Evolutionary conservation across 345 rosid species (phyloP).

Genomic region (Cardamine resedifolia): DNA sequence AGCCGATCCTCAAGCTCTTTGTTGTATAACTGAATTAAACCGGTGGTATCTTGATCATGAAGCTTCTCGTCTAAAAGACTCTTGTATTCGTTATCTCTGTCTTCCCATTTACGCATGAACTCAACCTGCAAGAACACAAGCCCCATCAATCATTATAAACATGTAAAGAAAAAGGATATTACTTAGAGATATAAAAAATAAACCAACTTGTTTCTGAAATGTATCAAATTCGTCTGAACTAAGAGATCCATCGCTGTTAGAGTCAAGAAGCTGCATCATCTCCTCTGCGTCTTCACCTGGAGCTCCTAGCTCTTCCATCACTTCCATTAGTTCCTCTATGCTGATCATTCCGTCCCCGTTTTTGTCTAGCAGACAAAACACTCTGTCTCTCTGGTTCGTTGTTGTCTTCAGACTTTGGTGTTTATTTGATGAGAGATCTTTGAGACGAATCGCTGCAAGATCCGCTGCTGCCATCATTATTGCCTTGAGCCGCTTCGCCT

Average conservation of each 20-base stretch:
- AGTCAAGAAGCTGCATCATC: constrained; percentile 95
- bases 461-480: constrained; percentile 97
- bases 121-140: constrained; percentile 53
- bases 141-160: not conserved
- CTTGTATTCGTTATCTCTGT: constrained; percentile 59
- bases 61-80: constrained; percentile 65
- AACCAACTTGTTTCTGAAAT: constrained; percentile 79
- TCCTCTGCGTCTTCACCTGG: constrained; percentile 86
- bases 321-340: constrained; percentile 88
- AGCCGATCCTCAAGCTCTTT: constrained; percentile 61
- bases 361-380: constrained; percentile 78
- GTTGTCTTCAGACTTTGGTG: constrained; percentile 50
- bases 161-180: not conserved
- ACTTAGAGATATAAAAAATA: too few relatives aligned
- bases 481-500: constrained; percentile 87
- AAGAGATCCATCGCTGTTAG: constrained; percentile 90
- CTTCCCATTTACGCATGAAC: constrained; percentile 66
- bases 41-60: constrained; percentile 45
- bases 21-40: constrained; percentile 61
- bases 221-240: constrained; percentile 84
- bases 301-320: constrained; percentile 98
- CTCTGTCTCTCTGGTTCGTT: constrained; percentile 56
- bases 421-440: constrained; percentile 61
- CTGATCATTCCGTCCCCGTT: constrained; percentile 96
- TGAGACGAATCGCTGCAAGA: constrained; percentile 87